These are phyloP conservation scores for Endoconidiophora laricicola DNA, from an alignment of 2,329 filamentous ascomycete species.

Conservation along the genomic window DNA sequence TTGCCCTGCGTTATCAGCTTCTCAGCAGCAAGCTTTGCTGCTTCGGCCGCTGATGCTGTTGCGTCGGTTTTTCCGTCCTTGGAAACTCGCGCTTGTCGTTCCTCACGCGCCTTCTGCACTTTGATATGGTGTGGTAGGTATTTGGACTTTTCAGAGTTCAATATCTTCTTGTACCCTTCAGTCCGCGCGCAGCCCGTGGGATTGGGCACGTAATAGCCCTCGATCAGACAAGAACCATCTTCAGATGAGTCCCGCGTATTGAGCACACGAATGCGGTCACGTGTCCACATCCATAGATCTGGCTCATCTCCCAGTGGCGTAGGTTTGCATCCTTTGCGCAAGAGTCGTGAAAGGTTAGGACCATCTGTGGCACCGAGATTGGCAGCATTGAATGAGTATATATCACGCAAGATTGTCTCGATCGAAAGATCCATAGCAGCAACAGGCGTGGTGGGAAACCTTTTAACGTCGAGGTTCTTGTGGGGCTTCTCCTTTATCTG, in stretches of 20 bases:
- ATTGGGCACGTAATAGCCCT: slow-evolving; percentile 71
- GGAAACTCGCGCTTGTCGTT: slow-evolving; percentile 62
- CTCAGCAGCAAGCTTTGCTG: slow-evolving; percentile 57
- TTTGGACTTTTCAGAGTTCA: slow-evolving; percentile 94
- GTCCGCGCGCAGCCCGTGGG: slow-evolving; percentile 72
- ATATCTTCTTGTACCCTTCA: slow-evolving; percentile 85
- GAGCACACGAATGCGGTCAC: slow-evolving; percentile 37
- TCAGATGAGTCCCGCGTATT: slow-evolving; percentile 22
- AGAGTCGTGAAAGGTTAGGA: slow-evolving; percentile 32
- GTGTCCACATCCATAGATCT: slow-evolving; percentile 40
- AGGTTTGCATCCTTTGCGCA: slow-evolving; percentile 27
- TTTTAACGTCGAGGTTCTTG: slow-evolving; percentile 25
- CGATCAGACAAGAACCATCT: slow-evolving; percentile 23
- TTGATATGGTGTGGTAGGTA: slow-evolving; percentile 96
- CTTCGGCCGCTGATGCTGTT: slow-evolving; percentile 49
- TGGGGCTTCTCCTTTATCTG: slow-evolving; percentile 17
- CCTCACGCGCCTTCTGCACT: slow-evolving; percentile 78
- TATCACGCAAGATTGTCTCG: slow-evolving; percentile 26
- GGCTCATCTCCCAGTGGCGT: slow-evolving; percentile 30
- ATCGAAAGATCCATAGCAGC: slow-evolving; percentile 30
- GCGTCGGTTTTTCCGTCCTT: slow-evolving; percentile 46
- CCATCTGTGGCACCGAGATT: slow-evolving; percentile 28
- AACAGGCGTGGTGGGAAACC: slow-evolving; percentile 33
- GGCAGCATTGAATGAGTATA: slow-evolving; percentile 25
- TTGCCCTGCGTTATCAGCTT: slow-evolving; percentile 75